phyloP scores from a whole-genome alignment of 2,329 filamentous ascomycete species.

The Plenodomus biglobosus region DNA sequence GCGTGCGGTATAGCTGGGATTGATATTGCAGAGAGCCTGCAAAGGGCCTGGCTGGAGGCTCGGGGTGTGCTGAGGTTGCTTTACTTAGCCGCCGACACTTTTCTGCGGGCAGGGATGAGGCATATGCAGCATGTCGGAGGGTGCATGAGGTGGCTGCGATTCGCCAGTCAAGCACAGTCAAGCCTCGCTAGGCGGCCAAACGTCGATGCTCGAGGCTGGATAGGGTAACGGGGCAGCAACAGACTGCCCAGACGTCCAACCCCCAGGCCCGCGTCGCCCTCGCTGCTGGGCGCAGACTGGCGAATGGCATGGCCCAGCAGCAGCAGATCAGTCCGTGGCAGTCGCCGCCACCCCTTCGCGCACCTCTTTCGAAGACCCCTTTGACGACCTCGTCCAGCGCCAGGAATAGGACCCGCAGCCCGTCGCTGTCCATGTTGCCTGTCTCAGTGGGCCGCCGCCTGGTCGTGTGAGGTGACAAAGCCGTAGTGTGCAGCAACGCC shows the following conservation, averaged over 20 bases:
- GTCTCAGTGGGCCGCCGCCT: slow-evolving; percentile 7
- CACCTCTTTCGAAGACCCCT: slow-evolving; percentile 1
- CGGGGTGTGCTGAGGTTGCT: slow-evolving; percentile 6
- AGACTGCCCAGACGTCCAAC: not conserved
- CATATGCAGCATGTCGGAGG: slow-evolving; percentile 9
- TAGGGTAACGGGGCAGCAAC: slow-evolving; percentile 4
- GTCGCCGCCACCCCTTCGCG: slow-evolving; percentile 11
- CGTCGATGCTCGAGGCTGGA: slow-evolving; percentile 9
- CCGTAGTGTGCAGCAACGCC: slow-evolving; percentile 10
- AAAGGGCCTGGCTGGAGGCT: not conserved
- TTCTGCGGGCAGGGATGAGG: slow-evolving; percentile 11
- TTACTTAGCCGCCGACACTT: slow-evolving; percentile 17
- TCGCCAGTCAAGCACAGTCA: slow-evolving; percentile 18
- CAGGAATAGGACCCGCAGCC: slow-evolving; percentile 3
- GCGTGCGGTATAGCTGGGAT: slow-evolving; percentile 6
- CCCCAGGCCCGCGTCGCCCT: slow-evolving; percentile 17
- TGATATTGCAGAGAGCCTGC: slow-evolving; percentile 4
- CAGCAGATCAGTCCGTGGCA: slow-evolving; percentile 8
- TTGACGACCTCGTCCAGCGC: slow-evolving; percentile 3
- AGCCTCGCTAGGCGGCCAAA: slow-evolving; percentile 21
- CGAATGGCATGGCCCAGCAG: slow-evolving; percentile 15
- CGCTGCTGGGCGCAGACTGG: slow-evolving; percentile 15
- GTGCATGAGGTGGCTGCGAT: slow-evolving; percentile 16
- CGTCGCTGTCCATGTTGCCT: slow-evolving; percentile 8
- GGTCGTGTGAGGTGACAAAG: slow-evolving; percentile 21